These are phyloP conservation scores for Gremmenia infestans DNA, from an alignment of 2,329 filamentous ascomycete genomes.

Conservation along the genomic window DNA sequence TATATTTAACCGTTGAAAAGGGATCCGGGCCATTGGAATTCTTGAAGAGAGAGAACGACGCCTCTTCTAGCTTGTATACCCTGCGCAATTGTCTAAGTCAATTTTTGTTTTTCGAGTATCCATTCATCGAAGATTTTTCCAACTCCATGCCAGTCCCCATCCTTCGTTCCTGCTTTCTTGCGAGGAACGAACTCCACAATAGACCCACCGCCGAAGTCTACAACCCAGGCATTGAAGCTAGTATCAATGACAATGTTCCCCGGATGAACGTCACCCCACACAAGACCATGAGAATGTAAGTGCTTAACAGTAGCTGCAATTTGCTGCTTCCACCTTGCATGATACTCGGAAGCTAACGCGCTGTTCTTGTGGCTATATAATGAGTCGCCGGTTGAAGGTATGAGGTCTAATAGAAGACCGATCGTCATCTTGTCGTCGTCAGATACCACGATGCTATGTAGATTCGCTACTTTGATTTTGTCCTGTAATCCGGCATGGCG, in stretches of 20 bases:
- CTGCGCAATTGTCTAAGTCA: not conserved
- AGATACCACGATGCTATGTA: constrained; percentile 10
- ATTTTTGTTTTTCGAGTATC: constrained; percentile 6
- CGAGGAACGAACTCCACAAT: constrained; percentile 15
- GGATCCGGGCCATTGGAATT: not conserved
- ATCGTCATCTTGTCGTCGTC: constrained; percentile 12
- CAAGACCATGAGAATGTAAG: constrained; percentile 15
- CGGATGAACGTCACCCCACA: constrained; percentile 22
- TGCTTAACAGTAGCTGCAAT: constrained; percentile 10
- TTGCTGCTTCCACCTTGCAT: constrained; percentile 13
- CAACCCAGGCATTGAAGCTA: constrained; percentile 14
- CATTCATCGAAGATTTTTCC: constrained; percentile 12
- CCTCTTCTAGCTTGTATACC: not conserved
- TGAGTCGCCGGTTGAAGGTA: constrained; percentile 12
- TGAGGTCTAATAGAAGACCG: constrained; percentile 14
- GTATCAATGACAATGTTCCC: constrained; percentile 21
- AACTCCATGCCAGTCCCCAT: constrained; percentile 13
- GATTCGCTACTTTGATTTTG: constrained; percentile 10
- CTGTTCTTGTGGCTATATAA: constrained; percentile 6
- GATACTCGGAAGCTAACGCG: constrained; percentile 4
- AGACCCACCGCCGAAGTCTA: constrained; percentile 22
- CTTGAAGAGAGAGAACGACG: not conserved
- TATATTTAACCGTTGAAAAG: too few species aligned
- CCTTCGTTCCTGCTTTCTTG: constrained; percentile 14
- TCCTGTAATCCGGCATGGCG: constrained; percentile 7